phyloP scores from a whole-genome alignment of 2,329 filamentous ascomycete species.

The Paecilomyces fulvus region DNA sequence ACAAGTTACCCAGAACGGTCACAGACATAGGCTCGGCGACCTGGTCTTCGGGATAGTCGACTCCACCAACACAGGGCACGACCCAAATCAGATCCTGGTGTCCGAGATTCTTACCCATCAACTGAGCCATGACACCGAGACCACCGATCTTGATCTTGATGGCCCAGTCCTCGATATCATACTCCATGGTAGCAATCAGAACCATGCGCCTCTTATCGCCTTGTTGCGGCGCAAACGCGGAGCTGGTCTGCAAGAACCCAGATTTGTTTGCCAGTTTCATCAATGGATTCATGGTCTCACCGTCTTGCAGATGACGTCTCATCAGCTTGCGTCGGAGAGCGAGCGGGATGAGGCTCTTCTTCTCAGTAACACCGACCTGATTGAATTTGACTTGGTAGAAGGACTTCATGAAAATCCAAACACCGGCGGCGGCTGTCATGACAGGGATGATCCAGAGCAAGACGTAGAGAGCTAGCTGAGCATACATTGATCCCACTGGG shows the following conservation, averaged over 20 bases:
- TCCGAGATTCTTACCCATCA: conserved; percentile 58
- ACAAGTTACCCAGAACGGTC: conserved; percentile 51
- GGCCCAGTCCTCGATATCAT: conserved; percentile 61
- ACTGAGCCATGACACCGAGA: conserved; percentile 60
- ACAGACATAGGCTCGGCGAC: conserved; percentile 54
- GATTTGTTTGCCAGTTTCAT: conserved; percentile 27
- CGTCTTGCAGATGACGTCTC: conserved; percentile 13
- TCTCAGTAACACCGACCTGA: conserved; percentile 46
- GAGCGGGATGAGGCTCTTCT: conserved; percentile 34
- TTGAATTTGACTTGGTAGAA: conserved; percentile 60
- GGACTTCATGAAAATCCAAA: conserved; percentile 51
- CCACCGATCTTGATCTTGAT: conserved; percentile 67
- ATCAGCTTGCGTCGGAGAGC: conserved; percentile 29
- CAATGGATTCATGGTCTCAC: conserved; percentile 24
- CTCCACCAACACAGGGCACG: conserved; percentile 54
- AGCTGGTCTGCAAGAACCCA: conserved; percentile 28
- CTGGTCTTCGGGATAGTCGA: conserved; percentile 55
- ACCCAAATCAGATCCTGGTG: conserved; percentile 60
- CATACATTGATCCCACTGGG: conserved; percentile 46
- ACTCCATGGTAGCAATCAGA: conserved; percentile 63
- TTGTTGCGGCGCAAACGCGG: conserved; percentile 22
- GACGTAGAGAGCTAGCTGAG: conserved; percentile 48
- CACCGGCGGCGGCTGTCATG: conserved; percentile 40
- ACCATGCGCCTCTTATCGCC: conserved; percentile 42
- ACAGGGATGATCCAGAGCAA: conserved; percentile 49